Evolutionary conservation across 1,139 yeast genomes (phyloP), one percentile per base, ranked within the genome.

Genomic region (Candida sanyaensis): DNA sequence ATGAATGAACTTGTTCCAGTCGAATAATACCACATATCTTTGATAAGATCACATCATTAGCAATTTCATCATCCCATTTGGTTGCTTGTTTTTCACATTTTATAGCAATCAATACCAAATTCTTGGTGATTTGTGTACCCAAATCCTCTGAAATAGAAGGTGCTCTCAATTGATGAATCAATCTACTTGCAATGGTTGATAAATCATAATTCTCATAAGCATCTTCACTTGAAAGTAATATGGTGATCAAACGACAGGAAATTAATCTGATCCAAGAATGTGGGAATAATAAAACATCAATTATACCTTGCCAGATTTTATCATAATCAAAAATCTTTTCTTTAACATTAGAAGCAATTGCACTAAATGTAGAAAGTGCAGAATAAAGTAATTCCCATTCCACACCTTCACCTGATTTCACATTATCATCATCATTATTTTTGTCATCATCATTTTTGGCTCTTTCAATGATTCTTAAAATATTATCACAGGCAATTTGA

Each of bases 251-350:
- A 45, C 92, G 75, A n/a, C 86, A 71, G 0, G 96, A 70, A 5
- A 81, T 72, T 48, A 88, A 73, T 59, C 98, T 81, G 10, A 92
- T 87, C 98, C 98, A 92, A 0, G 96, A 78, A 64, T 92, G 98
- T 2, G 97, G 97, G 64, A 81, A 93, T 45, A 92, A 70, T 52
- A 91, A 71, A 26, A 83, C 69, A 10, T 76, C 77, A 28, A 82
- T 73, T 5, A 87, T 69, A 21, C 68, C 65, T 10, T 62, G 59
- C 93, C 95, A 87, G 10, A 80, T 56, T 1, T 41, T 42, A 33
- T 65, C 71, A 55, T 65, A 76, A 1, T 48, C 49, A 26, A 77
- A 66, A 49, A 76, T 75, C 1, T 60, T 55, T 12, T 64, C 65
- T 38, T 65, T 66, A 43, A 64, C 55, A 9, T 58, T 57, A 8